A percentile compares a stretch with the other conserved stretches of the same genome.
Evolutionary conservation across 495 filamentous ascomycete species (phyloP).

Genomic region (Neurospora cerealis): DNA sequence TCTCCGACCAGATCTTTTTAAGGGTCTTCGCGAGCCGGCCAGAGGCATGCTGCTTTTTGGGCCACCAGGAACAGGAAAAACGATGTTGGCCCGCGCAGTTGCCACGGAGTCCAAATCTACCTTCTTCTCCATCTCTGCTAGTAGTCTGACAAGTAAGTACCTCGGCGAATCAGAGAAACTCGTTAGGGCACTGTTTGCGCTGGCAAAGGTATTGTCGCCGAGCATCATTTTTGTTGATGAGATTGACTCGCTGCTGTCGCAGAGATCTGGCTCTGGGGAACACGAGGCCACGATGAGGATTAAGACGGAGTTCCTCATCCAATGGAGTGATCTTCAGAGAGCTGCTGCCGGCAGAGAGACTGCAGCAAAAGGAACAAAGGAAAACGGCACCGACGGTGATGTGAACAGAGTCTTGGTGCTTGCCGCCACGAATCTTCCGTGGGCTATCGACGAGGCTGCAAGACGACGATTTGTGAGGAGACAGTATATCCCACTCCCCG

Average conservation of each 20-base stretch:
- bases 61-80: conserved; percentile 94
- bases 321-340: conserved; percentile 89
- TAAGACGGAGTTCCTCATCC: conserved; percentile 96
- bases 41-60: conserved; percentile 95
- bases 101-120: conserved; percentile 92
- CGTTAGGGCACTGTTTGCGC: conserved; percentile 80
- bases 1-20: conserved; percentile 89
- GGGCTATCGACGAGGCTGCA: conserved; percentile 96
- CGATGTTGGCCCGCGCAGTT: conserved; percentile 92
- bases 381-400: conserved; percentile 49
- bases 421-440: conserved; percentile 92
- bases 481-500: conserved; percentile 93
- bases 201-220: conserved; percentile 84
- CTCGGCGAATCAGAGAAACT: conserved; percentile 95
- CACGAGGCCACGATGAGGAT: conserved; percentile 89
- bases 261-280: conserved; percentile 72
- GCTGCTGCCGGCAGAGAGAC: conserved; percentile 82
- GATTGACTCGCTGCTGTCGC: conserved; percentile 88
- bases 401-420: conserved; percentile 84
- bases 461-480: conserved; percentile 82
- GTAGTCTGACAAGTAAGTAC: conserved; percentile 90
- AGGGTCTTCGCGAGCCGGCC: conserved; percentile 87
- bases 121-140: conserved; percentile 95
- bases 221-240: conserved; percentile 99
- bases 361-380: conserved; percentile 51